Evolutionary conservation across 1,284 basidiomycete species (phyloP).

Genomic region (Ustilago curta): DNA sequence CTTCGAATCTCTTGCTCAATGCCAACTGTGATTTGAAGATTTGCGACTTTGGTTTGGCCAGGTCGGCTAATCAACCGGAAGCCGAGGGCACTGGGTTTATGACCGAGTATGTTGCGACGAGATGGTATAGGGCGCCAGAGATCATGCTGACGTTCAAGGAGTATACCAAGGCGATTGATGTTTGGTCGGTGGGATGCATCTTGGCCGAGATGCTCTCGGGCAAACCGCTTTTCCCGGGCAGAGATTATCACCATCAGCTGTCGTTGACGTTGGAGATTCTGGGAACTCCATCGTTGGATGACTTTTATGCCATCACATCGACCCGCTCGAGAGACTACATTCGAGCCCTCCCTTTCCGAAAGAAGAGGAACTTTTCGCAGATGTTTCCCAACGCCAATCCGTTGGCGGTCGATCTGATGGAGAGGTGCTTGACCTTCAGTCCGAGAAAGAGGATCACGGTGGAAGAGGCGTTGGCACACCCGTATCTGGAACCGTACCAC

Average conservation of each 20-base stretch:
- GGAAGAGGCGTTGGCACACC: slow-evolving; percentile 67
- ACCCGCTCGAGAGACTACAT: slow-evolving; percentile 89
- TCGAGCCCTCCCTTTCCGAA: slow-evolving; percentile 89
- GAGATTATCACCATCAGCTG: slow-evolving; percentile 72
- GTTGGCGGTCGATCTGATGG: slow-evolving; percentile 81
- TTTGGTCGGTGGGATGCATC: slow-evolving; percentile 94
- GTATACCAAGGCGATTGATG: slow-evolving; percentile 69
- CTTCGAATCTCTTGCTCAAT: slow-evolving; percentile 66
- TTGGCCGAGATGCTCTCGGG: slow-evolving; percentile 94
- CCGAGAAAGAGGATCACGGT: slow-evolving; percentile 67
- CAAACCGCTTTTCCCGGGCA: slow-evolving; percentile 87
- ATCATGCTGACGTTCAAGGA: slow-evolving; percentile 70
- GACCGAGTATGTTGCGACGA: slow-evolving; percentile 69
- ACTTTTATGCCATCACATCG: slow-evolving; percentile 80
- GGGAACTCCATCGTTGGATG: slow-evolving; percentile 75
- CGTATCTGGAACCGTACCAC: slow-evolving; percentile 67
- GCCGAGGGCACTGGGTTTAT: slow-evolving; percentile 67
- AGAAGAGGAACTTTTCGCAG: slow-evolving; percentile 80
- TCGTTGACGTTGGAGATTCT: slow-evolving; percentile 75
- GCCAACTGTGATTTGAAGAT: slow-evolving; percentile 69
- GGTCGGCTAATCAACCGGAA: slow-evolving; percentile 67
- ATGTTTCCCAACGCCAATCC: slow-evolving; percentile 84
- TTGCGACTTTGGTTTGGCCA: slow-evolving; percentile 69
- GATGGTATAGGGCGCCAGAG: slow-evolving; percentile 68
- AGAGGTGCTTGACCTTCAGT: slow-evolving; percentile 81